phyloP scores from a whole-genome alignment of 1,139 yeast species.

The Petasospora rhodanensis region DNA sequence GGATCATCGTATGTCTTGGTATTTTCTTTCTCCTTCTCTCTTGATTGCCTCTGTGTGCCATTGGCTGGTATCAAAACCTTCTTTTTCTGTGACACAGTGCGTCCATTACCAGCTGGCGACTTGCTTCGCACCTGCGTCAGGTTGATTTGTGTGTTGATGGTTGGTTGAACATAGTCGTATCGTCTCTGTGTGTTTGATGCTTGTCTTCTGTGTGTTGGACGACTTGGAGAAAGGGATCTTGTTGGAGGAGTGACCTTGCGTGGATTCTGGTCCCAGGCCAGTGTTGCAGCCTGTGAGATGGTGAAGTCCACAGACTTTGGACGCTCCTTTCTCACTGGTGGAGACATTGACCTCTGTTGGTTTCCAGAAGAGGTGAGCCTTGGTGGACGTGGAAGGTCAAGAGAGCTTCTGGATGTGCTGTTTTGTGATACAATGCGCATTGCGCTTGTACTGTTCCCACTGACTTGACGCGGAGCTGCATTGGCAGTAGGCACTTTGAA shows the following conservation, averaged over 20 bases:
- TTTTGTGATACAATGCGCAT: constrained; percentile 1
- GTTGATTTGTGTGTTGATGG: constrained; percentile 23
- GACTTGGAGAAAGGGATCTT: constrained; percentile 15
- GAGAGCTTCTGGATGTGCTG: constrained; percentile 14
- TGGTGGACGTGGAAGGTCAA: constrained; percentile 20
- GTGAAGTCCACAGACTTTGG: constrained; percentile 24
- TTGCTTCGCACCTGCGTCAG: constrained; percentile 17
- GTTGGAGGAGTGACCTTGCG: constrained; percentile 14
- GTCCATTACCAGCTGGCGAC: constrained; percentile 5
- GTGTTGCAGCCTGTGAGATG: constrained; percentile 26
- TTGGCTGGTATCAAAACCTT: constrained; percentile 4
- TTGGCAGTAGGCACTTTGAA: constrained; percentile 9
- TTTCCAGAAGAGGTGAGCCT: constrained; percentile 1
- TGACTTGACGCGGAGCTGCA: constrained; percentile 2
- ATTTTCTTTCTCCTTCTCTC: constrained; percentile 2
- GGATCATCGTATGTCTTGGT: constrained; percentile 17
- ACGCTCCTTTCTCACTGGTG: constrained; percentile 14
- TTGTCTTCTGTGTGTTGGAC: constrained; percentile 1
- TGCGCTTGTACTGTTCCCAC: no score
- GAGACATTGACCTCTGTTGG: constrained; percentile 15
- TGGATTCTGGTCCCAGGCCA: constrained; percentile 26
- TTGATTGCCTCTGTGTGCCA: constrained; percentile 1
- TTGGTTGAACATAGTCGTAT: constrained; percentile 24
- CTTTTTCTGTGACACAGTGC: constrained; percentile 1
- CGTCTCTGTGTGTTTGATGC: constrained; percentile 8